Evolutionary conservation across 108 stramenopile species (phyloP).

Genomic region (Fistulifera pelliculosa): DNA sequence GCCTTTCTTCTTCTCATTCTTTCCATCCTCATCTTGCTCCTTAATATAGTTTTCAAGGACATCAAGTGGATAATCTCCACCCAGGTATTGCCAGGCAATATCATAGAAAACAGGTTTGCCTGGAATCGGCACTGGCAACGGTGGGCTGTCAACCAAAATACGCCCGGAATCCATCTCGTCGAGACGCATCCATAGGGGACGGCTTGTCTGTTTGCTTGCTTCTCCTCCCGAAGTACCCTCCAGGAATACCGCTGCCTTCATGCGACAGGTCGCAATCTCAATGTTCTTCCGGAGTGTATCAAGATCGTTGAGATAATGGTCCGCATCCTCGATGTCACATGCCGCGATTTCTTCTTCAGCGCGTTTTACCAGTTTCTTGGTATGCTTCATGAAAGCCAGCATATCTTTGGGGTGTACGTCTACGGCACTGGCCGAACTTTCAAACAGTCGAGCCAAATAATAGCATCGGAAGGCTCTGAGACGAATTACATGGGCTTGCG

Average conservation of each 20-base stretch:
- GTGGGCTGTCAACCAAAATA: constrained; percentile 16
- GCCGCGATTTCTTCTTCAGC: constrained; percentile 77
- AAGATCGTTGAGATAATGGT: constrained; percentile 42
- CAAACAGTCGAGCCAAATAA: constrained; percentile 41
- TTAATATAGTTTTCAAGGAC: constrained; percentile 40
- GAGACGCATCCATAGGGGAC: constrained; percentile 46
- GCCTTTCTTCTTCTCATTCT: constrained; percentile 4
- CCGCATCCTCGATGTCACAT: constrained; percentile 61
- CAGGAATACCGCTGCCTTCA: constrained; percentile 19
- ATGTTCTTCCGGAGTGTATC: constrained; percentile 20
- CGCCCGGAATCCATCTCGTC: constrained; percentile 53
- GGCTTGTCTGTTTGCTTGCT: constrained; percentile 14
- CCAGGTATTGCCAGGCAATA: constrained; percentile 53
- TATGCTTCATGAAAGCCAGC: constrained; percentile 49
- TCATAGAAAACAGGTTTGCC: constrained; percentile 78
- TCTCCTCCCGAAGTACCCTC: constrained; percentile 6
- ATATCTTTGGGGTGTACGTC: constrained; percentile 12
- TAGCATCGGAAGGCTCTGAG: constrained; percentile 59
- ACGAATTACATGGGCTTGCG: constrained; percentile 65
- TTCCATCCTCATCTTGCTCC: constrained; percentile 19
- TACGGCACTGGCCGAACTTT: constrained; percentile 4
- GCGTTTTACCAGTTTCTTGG: constrained; percentile 34
- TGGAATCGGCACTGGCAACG: constrained; percentile 32
- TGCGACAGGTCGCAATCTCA: constrained; percentile 1
- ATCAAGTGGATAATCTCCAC: constrained; percentile 26